Percentiles rank a stretch among this genome's conserved stretches.
Conservation (phyloP, 192 early-diverging fungal genomes). For the Gamsiella multidivaricata region DNA sequence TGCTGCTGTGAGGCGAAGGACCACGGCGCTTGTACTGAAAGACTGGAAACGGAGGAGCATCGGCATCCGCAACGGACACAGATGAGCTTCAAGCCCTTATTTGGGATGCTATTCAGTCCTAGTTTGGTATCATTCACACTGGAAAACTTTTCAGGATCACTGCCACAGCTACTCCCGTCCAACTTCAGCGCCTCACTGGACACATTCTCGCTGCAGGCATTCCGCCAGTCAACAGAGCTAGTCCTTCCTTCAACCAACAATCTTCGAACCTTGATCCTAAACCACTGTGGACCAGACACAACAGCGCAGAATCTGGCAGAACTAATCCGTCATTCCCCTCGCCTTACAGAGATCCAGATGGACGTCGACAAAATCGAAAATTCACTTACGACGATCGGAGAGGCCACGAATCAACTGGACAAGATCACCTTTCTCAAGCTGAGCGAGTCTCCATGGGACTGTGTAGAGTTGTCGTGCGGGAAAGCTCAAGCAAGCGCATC, state of each 20-base stretch:
- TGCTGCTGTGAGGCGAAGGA: conserved; percentile 13
- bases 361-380: conserved; percentile 18
- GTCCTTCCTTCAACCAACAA: conserved; percentile 1
- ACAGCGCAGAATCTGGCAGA: background rate
- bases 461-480: conserved; percentile 10
- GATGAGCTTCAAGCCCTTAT: conserved; percentile 27
- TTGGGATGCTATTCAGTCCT: conserved; percentile 26
- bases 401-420: conserved; percentile 7
- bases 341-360: conserved; percentile 19
- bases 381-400: background rate
- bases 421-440: conserved; percentile 14
- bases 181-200: background rate
- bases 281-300: background rate
- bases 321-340: conserved; percentile 12
- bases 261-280: conserved; percentile 2
- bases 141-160: conserved; percentile 25
- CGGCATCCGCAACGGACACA: background rate
- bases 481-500: background rate
- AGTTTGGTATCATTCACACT: conserved; percentile 18
- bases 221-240: background rate
- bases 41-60: background rate
- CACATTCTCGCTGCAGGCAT: background rate
- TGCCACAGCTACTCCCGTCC: background rate
- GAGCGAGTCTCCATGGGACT: conserved; percentile 20
- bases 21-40: too few species aligned